Base-by-base conservation (phyloP, 345 rosid species). In the Euphorbia tirucalli region DNA sequence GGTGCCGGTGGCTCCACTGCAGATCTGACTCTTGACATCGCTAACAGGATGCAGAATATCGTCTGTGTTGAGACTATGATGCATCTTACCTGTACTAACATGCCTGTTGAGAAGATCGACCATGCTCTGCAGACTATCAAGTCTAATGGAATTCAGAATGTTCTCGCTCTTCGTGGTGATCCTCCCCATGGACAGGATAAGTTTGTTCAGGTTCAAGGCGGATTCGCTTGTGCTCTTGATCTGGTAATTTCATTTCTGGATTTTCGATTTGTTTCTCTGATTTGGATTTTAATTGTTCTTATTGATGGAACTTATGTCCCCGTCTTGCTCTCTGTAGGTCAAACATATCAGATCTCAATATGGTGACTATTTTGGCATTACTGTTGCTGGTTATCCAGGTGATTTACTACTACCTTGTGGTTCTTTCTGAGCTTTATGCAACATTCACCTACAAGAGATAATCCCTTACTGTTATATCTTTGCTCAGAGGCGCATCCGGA, bases 331-430 rank as follows among this genome's bases (percentile, higher is more conserved):
- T 66, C 5, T 79, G 68, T 83, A 89, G 93, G 94, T 95, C 49
- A 87, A 88, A 74, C 99, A 95, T 67, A 89, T 95, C 37, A 82
- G 85, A 50, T 79, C 85, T 61, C 78, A 87, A 50, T 90, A 92
- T 71, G 97, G 92, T 1, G 94, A 89, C 66, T 95, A 92, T 84
- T 95, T 95, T 30, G 99, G 99, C 61, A 86, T 95, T 55, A 95
- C 99, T 3, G 98, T 95, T 70, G 99, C 99, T 72, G 99, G 99
- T 56, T 95, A 95, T 79, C 99, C 99, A 70, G 98, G 98, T 93
- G 68, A 54, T 8, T 60, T 35, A 31, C 73, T 57, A 0, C 49
- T 21, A 8, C 44, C 7, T 14, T 22, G 21, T 64, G 28, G n/a
- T n/a, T 43, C 31, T 1, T 56, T 58, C 43, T 0, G 41, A 35